Percentiles rank a stretch among this genome's conserved stretches.
Conservation (phyloP, 179 eudicot species). For the Drosera spatulata region DNA sequence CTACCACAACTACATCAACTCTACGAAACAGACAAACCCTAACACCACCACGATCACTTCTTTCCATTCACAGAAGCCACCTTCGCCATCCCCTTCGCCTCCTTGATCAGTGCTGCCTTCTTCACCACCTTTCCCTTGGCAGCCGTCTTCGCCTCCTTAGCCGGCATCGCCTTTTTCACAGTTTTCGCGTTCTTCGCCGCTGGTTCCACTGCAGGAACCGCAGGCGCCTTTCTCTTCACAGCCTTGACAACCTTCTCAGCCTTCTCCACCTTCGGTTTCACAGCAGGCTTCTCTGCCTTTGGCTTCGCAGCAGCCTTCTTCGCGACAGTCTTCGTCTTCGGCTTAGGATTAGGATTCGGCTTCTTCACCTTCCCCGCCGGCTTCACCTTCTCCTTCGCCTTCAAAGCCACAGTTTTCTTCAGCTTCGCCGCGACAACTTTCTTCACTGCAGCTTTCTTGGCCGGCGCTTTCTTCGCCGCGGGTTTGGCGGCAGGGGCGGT, state of each 20-base stretch:
- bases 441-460: slow-evolving; percentile 6
- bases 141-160: slow-evolving; percentile 5
- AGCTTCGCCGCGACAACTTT: slow-evolving; percentile 12
- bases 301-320: slow-evolving; percentile 6
- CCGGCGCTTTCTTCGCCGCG: slow-evolving; percentile 18
- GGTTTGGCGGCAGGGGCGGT: slow-evolving; percentile 11
- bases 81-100: slow-evolving; percentile 8
- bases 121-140: slow-evolving; percentile 2
- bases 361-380: slow-evolving; percentile 8
- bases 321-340: slow-evolving; percentile 13
- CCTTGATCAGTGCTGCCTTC: slow-evolving; percentile 1
- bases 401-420: slow-evolving; percentile 9
- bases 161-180: too few species aligned
- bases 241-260: slow-evolving; percentile 20
- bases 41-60: slow-evolving; percentile 10
- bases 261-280: slow-evolving; percentile 15
- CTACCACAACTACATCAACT: slow-evolving; percentile 3
- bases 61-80: slow-evolving; percentile 7
- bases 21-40: not conserved
- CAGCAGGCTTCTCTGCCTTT: not conserved
- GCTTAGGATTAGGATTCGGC: not conserved
- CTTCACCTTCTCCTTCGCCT: slow-evolving; percentile 12
- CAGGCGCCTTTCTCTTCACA: slow-evolving; percentile 16
- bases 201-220: slow-evolving; percentile 21
- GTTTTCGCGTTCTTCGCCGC: slow-evolving; percentile 4